phyloP scores from a whole-genome alignment of 441 rosid species.

The Lepidium campestre region DNA sequence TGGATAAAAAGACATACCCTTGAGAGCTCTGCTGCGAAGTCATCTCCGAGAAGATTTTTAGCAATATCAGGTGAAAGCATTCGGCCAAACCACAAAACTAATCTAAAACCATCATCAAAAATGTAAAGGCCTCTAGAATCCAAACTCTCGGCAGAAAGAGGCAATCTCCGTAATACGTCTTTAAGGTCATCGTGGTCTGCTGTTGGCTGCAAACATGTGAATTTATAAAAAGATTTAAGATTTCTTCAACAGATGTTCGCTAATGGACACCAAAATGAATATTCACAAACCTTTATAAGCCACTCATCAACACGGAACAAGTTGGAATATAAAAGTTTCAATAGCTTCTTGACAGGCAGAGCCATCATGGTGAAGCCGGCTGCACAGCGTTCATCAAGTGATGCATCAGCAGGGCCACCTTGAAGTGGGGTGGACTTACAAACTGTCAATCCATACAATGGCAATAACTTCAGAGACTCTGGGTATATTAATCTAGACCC shows the following conservation, averaged over 20 bases:
- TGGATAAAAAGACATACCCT: conserved; percentile 43
- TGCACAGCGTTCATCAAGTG: conserved; percentile 90
- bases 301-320: conserved; percentile 79
- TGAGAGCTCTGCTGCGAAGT: conserved; percentile 86
- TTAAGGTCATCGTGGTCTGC: conserved; percentile 36
- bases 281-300: conserved; percentile 58
- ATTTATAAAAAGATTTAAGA: conserved; percentile 15
- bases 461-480: conserved; percentile 74
- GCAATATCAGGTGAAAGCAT: conserved; percentile 87
- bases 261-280: neutral
- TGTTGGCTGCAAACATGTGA: conserved; percentile 47
- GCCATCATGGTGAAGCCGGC: conserved; percentile 93
- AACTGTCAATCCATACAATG: conserved; percentile 82
- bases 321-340: conserved; percentile 85
- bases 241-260: neutral
- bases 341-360: conserved; percentile 72
- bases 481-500: conserved; percentile 92
- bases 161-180: conserved; percentile 44
- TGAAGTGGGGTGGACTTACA: conserved; percentile 73
- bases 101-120: conserved; percentile 81
- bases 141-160: conserved; percentile 75
- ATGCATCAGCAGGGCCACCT: conserved; percentile 86
- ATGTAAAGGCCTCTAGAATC: conserved; percentile 92
- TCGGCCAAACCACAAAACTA: conserved; percentile 90
- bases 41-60: conserved; percentile 73